phyloP scores from a whole-genome alignment of 345 rosid species.

The Hypericum perforatum region DNA sequence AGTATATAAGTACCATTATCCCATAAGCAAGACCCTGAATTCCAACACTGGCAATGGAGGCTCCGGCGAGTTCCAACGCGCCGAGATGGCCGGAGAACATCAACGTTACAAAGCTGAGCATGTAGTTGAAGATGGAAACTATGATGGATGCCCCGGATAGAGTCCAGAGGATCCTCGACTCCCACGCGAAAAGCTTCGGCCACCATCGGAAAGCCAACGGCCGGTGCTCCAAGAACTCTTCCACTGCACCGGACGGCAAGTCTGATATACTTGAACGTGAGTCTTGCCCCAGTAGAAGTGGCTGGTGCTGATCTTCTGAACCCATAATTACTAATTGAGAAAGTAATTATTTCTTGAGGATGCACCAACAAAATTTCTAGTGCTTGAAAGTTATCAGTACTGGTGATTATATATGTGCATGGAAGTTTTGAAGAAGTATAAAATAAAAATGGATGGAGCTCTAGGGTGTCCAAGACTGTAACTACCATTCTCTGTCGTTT shows the following conservation, averaged over 20 bases:
- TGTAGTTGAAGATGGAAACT: constrained; percentile 11
- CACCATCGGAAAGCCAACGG: constrained; percentile 50
- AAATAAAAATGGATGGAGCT: too few species aligned
- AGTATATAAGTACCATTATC: background rate
- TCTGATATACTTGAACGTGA: constrained; percentile 44
- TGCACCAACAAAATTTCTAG: too few species aligned
- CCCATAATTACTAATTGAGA: constrained; percentile 13
- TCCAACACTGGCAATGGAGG: background rate
- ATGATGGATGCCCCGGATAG: constrained; percentile 66
- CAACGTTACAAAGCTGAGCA: background rate
- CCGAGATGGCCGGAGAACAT: constrained; percentile 1
- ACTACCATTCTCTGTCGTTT: too few species aligned
- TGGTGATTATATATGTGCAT: too few species aligned
- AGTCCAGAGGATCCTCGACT: constrained; percentile 69
- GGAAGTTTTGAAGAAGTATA: too few species aligned
- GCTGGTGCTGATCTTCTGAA: constrained; percentile 22
- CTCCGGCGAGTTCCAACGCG: background rate
- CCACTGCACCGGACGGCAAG: constrained; percentile 46
- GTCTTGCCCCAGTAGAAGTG: constrained; percentile 46
- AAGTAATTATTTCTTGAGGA: too few species aligned
- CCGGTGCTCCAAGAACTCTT: constrained; percentile 44
- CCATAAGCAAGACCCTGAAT: constrained; percentile 5
- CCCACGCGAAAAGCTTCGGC: constrained; percentile 61
- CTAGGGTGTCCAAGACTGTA: too few species aligned
- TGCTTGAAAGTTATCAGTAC: too few species aligned